Base-by-base conservation (phyloP, 108 stramenopile genomes). In the Skeletonema menzelii region DNA sequence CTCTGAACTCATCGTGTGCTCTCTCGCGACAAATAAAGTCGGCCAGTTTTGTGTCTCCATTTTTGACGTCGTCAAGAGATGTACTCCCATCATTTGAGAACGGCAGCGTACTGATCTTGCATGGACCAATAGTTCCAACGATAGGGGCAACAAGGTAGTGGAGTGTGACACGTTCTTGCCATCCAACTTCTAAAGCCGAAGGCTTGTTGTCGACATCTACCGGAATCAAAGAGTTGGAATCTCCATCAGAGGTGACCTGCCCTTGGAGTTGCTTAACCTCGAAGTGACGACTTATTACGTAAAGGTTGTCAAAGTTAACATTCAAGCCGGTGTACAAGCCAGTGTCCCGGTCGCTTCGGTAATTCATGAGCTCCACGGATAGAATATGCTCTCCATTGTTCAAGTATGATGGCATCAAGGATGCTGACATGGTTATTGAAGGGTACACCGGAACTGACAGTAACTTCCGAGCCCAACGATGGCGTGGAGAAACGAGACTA, bases 291-390 rank as follows among this genome's bases (percentile, higher is more conserved):
- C 90, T 95, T 3, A 85, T 79, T 42, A 95, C 59, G 59, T 80
- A 78, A 6, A 92, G 63, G n/a, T 91, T 86, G 31, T 88, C 80
- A n/a, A 95, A 34, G 30, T 73, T 63, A 10, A 95, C 69, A 19
- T 82, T 72, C 15, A 87, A 62, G 17, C 87, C 73, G 3, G 79
- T 70, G 17, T 82, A 72, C 15, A 87, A 62, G 17, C 87, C 73
- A 6, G 79, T 69, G 10, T 91, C 87, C n/a, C 79, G 74, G 63
- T 95, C 94, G 62, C 82, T 86, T 31, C 94, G 87, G 59, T 88
- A 69, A 65, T 95, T 95, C 61, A 91, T 86, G 20, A 87, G 60
- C 83, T 95, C 91, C 7, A 95, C 80, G 11, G 91, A 91, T 4
- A 95, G 73, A 31, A 90, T 80, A 42, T 86, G 65, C 67, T 91